Conservation (phyloP, 345 rosid genomes). For the Acer saccharum region DNA sequence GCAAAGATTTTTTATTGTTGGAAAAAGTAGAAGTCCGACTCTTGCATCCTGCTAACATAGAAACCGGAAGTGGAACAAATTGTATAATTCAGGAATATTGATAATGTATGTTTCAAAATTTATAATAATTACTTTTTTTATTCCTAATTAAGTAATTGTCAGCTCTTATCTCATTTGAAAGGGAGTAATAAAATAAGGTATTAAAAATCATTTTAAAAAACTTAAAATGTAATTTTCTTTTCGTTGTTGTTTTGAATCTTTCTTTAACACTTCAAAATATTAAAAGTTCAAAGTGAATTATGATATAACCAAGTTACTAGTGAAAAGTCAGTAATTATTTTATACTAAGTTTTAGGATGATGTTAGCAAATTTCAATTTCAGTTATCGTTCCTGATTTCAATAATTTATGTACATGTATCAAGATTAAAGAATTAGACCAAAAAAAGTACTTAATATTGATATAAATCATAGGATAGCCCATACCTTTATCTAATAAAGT, state of each 20-base stretch:
- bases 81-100: background rate
- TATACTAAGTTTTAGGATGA: background rate
- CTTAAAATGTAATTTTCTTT: background rate
- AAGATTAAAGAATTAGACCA: background rate
- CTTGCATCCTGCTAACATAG: background rate
- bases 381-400: background rate
- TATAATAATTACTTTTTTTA: background rate
- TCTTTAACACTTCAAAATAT: background rate
- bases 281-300: background rate
- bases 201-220: background rate
- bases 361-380: background rate
- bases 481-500: background rate
- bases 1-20: background rate
- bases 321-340: background rate
- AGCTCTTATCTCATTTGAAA: background rate
- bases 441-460: background rate
- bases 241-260: background rate
- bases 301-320: background rate
- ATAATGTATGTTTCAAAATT: background rate
- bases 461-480: background rate
- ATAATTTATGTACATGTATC: background rate
- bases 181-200: background rate
- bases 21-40: background rate
- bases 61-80: background rate
- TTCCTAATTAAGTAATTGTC: background rate